Conservation (phyloP, 441 rosid genomes). For the Erodium trifolium region DNA sequence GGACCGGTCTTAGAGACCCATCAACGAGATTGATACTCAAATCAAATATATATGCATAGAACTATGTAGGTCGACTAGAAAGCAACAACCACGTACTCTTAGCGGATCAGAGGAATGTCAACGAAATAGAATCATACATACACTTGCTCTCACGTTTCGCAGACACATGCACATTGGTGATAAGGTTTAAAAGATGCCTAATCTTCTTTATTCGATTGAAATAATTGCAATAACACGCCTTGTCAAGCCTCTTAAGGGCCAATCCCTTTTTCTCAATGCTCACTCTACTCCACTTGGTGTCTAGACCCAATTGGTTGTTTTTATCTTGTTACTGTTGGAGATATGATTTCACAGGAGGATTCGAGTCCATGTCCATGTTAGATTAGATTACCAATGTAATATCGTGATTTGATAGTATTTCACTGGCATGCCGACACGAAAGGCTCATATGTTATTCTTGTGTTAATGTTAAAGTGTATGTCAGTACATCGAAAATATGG, state of each 20-base stretch:
- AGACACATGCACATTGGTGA: not conserved
- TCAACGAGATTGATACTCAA: no score
- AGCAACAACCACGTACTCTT: not conserved
- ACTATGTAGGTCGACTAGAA: not conserved
- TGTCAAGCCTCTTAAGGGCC: slow-evolving; percentile 2
- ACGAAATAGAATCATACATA: not conserved
- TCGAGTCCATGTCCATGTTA: no score
- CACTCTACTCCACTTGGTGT: not conserved
- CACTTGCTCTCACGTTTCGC: not conserved
- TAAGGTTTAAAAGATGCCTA: not conserved
- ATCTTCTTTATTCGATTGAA: not conserved
- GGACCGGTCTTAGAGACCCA: no score
- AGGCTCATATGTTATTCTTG: no score
- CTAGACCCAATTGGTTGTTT: not conserved
- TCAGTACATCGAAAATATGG: no score
- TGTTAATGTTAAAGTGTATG: no score
- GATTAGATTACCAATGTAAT: no score
- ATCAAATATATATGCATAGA: not conserved
- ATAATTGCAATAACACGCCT: not conserved
- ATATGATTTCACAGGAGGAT: no score
- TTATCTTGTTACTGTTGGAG: no score
- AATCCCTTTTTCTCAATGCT: not conserved
- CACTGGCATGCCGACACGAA: no score
- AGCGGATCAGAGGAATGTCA: not conserved
- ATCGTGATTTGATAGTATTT: no score